Conservation (phyloP, 2,329 filamentous ascomycete genomes). For the Ophiostoma triangulosporum region DNA sequence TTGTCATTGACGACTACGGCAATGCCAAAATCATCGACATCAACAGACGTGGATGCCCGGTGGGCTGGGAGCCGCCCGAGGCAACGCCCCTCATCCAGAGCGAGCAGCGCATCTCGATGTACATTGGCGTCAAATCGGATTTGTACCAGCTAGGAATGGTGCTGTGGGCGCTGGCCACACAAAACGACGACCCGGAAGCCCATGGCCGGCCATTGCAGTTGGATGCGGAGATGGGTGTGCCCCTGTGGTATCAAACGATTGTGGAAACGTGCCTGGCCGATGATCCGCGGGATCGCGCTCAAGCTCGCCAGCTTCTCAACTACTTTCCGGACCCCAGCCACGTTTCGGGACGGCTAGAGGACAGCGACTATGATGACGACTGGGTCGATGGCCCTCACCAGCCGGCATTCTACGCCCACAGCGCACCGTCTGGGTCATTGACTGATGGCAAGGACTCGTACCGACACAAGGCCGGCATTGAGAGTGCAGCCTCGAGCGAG, state of each 20-base stretch:
- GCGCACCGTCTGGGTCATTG: slow-evolving; percentile 24
- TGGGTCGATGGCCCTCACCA: slow-evolving; percentile 8
- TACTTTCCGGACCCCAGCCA: slow-evolving; percentile 44
- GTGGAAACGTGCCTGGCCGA: slow-evolving; percentile 65
- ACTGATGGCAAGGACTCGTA: slow-evolving; percentile 25
- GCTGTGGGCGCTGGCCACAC: slow-evolving; percentile 76
- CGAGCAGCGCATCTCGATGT: slow-evolving; percentile 86
- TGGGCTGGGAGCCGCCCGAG: slow-evolving; percentile 95
- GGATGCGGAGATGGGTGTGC: slow-evolving; percentile 47
- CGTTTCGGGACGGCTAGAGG: slow-evolving; percentile 14
- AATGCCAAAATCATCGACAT: slow-evolving; percentile 97
- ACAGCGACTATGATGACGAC: slow-evolving; percentile 19
- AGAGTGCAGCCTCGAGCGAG: neutral
- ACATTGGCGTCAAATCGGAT: slow-evolving; percentile 96
- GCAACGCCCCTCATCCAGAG: slow-evolving; percentile 73
- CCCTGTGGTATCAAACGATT: slow-evolving; percentile 64
- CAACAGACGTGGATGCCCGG: slow-evolving; percentile 89
- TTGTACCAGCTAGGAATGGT: slow-evolving; percentile 96
- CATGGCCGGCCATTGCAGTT: slow-evolving; percentile 57
- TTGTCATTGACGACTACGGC: slow-evolving; percentile 74
- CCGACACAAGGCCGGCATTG: neutral
- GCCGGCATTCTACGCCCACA: slow-evolving; percentile 14
- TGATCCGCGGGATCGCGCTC: slow-evolving; percentile 56
- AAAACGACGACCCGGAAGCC: slow-evolving; percentile 80
- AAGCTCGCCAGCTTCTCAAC: slow-evolving; percentile 57